Base-by-base conservation (phyloP, 148 eudicot species). In the Rhododendron williamsianum region DNA sequence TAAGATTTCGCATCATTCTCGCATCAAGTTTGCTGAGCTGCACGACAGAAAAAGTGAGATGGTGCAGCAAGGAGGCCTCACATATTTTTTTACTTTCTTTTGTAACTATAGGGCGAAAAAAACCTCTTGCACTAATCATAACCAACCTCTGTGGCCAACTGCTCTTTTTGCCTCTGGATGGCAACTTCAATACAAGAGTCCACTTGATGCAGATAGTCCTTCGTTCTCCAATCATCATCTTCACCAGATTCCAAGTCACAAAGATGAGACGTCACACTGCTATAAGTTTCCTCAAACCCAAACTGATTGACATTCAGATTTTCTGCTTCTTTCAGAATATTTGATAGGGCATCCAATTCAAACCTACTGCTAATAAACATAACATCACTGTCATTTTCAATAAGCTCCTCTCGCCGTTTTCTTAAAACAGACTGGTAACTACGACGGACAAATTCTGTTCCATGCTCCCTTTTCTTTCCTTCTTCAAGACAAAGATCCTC, bases 1-100 rank as follows among this genome's bases (percentile, higher is more conserved):
- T 82, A 88, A 93, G 85, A 89, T 82, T 86, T 81, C 92, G 90
- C 95, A 95, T 82, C 85, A 97, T 92, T 82, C 90, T 91, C 48
- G 94, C 99, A 88, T 97, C 99, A 63, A 91, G 87, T 92, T 94
- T 93, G 91, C 94, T 90, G 81, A 97, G 89, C 99, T 97, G 98
- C 90, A 93, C 27, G 81, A 80, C 84, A n/a, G 33, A 82, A 84
- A 84, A 89, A 65, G 90, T 91, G 74, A 93, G 90, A 89, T 65
- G 83, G 72, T 63, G 73, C 69, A 25, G 81, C 48, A 52, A 85
- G 41, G 85, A 51, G 54, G 63, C 27, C 30, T 35, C 36, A 27
- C 33, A 80, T n/a, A 72, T 5, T 33, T 73, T 56, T 21, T 27
- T 33, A 4, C 78, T 67, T 82, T n/a, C 0, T 3, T 69, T 25